phyloP scores from a whole-genome alignment of 768 basidiomycete genomes.

The Lentinus brumalis region DNA sequence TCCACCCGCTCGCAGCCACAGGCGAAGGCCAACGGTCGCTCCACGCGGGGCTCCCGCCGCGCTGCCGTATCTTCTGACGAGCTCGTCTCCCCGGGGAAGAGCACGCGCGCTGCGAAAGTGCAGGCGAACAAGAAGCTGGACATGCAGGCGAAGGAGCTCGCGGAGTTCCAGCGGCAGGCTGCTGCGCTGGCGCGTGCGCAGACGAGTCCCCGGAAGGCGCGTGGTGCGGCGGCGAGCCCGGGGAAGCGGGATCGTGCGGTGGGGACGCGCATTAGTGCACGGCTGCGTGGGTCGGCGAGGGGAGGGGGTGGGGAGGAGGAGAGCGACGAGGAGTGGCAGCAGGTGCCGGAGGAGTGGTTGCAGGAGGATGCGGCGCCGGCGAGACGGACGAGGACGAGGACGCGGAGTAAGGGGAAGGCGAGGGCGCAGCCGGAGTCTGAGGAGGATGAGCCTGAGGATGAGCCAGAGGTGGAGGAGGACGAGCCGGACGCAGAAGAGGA shows the following conservation, averaged over 20 bases:
- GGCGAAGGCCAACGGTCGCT: conserved; percentile 5
- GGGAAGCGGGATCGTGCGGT: conserved; percentile 18
- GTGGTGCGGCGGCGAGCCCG: too few species aligned
- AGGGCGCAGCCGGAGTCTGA: conserved; percentile 8
- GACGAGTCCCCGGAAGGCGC: conserved; percentile 14
- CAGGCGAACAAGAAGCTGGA: conserved; percentile 72
- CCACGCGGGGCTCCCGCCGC: conserved; percentile 15
- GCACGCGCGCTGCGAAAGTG: conserved; percentile 66
- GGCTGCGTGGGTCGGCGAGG: conserved; percentile 52
- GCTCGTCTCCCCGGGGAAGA: conserved; percentile 38
- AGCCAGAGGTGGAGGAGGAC: conserved; percentile 19
- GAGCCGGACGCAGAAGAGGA: conserved; percentile 21
- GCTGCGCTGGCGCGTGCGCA: conserved; percentile 25
- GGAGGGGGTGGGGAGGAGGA: conserved; percentile 42
- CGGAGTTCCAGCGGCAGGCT: conserved; percentile 59
- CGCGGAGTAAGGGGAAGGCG: conserved; percentile 24
- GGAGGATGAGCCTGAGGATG: conserved; percentile 22
- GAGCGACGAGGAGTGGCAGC: conserved; percentile 72
- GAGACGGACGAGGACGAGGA: conserved; percentile 5
- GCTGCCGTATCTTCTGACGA: conserved; percentile 1
- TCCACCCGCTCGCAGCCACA: conserved; percentile 6
- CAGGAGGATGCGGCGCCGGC: conserved; percentile 20
- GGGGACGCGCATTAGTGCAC: conserved; percentile 68
- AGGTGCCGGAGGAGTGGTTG: conserved; percentile 78
- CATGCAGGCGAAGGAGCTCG: conserved; percentile 68